Conservation (phyloP, 1,139 yeast species). For the Nakaseomyces glabratus region DNA sequence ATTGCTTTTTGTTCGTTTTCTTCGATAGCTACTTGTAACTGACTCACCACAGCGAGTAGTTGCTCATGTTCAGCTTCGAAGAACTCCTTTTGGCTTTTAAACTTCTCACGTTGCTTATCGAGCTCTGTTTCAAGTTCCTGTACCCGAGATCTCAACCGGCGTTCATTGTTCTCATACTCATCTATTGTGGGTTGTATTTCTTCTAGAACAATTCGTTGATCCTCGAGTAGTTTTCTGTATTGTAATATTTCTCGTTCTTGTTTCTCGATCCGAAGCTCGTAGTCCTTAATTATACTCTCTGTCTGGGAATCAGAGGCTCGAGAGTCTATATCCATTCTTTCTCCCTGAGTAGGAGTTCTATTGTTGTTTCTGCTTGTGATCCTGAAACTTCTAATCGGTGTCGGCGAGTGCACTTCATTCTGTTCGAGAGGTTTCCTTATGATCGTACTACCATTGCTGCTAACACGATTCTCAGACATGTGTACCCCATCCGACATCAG, state of each 20-base stretch:
- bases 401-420: conserved; percentile 19
- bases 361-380: conserved; percentile 9
- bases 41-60: conserved; percentile 26
- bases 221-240: conserved; percentile 26
- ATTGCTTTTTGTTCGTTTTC: conserved; percentile 20
- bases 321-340: conserved; percentile 4
- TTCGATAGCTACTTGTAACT: conserved; percentile 27
- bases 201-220: conserved; percentile 28
- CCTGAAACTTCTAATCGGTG: conserved; percentile 17
- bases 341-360: neutral
- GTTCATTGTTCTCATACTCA: conserved; percentile 18
- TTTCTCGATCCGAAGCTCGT: conserved; percentile 8
- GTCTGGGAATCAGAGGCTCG: neutral
- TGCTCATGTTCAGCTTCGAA: conserved; percentile 30
- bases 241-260: conserved; percentile 20
- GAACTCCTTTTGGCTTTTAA: conserved; percentile 18
- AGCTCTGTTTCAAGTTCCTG: neutral
- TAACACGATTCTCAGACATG: conserved; percentile 8
- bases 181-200: conserved; percentile 30
- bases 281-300: conserved; percentile 5
- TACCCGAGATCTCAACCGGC: neutral
- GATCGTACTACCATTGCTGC: conserved; percentile 13
- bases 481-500: conserved; percentile 1
- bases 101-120: neutral
- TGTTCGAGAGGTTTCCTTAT: conserved; percentile 8